A percentile compares a stretch with the other conserved stretches of the same genome.
Conservation (phyloP, 768 basidiomycete species). For the Lepiota venenata region DNA sequence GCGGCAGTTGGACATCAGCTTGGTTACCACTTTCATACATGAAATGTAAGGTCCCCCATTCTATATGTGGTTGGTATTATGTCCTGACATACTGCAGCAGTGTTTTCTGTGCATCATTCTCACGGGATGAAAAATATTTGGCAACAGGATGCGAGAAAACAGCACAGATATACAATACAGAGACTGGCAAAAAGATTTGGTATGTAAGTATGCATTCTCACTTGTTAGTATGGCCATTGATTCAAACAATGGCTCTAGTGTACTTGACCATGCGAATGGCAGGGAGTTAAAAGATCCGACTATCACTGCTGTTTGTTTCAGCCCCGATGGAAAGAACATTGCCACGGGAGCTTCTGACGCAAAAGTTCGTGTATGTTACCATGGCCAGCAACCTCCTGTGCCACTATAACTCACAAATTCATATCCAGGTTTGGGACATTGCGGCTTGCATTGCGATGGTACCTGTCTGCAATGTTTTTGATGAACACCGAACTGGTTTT, state of each 20-base stretch:
- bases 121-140: constrained; percentile 86
- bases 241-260: constrained; percentile 34
- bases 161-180: constrained; percentile 93
- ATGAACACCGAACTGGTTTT: constrained; percentile 87
- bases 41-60: no score
- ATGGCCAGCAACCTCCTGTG: not conserved
- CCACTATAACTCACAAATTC: constrained; percentile 8
- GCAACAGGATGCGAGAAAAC: constrained; percentile 95
- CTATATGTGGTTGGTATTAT: no score
- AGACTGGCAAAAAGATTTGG: constrained; percentile 85
- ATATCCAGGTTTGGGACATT: constrained; percentile 97
- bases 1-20: no score
- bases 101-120: constrained; percentile 91
- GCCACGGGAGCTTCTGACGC: constrained; percentile 95
- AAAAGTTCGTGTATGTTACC: constrained; percentile 66
- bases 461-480: constrained; percentile 72
- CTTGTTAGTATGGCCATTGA: not conserved
- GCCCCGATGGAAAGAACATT: constrained; percentile 81
- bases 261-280: constrained; percentile 70
- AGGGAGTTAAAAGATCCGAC: constrained; percentile 87
- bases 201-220: constrained; percentile 31
- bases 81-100: constrained; percentile 40
- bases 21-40: no score
- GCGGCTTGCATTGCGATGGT: constrained; percentile 62
- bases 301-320: constrained; percentile 92